Conservation (phyloP, 345 rosid genomes). For the Brassica juncea region DNA sequence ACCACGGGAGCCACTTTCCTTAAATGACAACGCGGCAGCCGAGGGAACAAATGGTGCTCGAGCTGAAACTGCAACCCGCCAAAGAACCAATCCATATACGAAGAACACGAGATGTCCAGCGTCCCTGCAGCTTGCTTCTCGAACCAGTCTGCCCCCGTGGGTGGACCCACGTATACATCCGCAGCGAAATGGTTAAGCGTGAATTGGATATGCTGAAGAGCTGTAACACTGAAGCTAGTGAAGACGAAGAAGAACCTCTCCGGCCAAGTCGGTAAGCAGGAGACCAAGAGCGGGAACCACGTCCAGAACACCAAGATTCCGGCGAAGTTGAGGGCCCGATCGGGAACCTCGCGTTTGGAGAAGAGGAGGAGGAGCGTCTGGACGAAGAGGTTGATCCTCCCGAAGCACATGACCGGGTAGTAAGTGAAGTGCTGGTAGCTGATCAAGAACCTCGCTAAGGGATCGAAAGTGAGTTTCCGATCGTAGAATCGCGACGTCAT, state of each 20-base stretch:
- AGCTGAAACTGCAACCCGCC: conserved; percentile 98
- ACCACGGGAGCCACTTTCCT: conserved; percentile 75
- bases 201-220: conserved; percentile 86
- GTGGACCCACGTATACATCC: conserved; percentile 71
- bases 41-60: conserved; percentile 92
- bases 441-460: conserved; percentile 62
- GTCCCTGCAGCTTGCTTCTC: conserved; percentile 92
- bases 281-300: conserved; percentile 89
- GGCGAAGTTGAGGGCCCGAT: conserved; percentile 66
- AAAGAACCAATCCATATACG: conserved; percentile 92
- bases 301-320: conserved; percentile 84
- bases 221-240: conserved; percentile 65
- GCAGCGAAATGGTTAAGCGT: conserved; percentile 91
- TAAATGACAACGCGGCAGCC: conserved; percentile 81
- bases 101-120: conserved; percentile 64
- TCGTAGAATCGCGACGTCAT: conserved; percentile 72
- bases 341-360: conserved; percentile 60
- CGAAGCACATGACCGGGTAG: conserved; percentile 88
- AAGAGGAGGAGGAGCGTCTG: conserved; percentile 75
- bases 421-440: conserved; percentile 87
- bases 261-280: conserved; percentile 74
- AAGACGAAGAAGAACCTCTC: conserved; percentile 77
- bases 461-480: conserved; percentile 62
- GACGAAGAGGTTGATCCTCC: conserved; percentile 71
- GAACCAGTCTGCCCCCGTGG: conserved; percentile 81